Conservation (phyloP, 148 eudicot genomes). For the Chenopodium berlandieri region DNA sequence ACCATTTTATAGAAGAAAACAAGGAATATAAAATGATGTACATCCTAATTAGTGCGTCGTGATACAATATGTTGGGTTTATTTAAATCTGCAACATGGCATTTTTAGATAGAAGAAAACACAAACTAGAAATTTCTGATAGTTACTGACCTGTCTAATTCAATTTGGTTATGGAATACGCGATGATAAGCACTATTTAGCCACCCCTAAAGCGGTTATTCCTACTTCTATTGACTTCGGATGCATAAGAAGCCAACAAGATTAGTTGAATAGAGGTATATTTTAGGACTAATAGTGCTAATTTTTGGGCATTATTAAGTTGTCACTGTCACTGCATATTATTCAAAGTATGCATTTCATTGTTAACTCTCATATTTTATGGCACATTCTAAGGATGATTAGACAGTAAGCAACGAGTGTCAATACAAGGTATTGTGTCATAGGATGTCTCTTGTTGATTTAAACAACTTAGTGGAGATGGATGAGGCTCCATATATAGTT, state of each 20-base stretch:
- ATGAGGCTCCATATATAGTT: neutral
- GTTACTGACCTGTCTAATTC: neutral
- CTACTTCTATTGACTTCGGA: slow-evolving; percentile 18
- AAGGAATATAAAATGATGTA: neutral
- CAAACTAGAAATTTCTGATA: slow-evolving; percentile 4
- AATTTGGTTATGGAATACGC: slow-evolving; percentile 1
- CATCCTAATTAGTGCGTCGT: slow-evolving; percentile 1
- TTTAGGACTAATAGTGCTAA: neutral
- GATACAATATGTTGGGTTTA: slow-evolving; percentile 1
- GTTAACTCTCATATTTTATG: neutral
- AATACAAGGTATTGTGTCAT: neutral
- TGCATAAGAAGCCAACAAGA: slow-evolving; percentile 10
- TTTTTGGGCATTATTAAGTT: neutral
- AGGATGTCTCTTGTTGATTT: neutral
- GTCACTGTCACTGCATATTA: neutral
- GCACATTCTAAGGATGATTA: neutral
- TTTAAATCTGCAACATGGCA: neutral
- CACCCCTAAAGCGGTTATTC: neutral
- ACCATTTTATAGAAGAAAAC: slow-evolving; percentile 13
- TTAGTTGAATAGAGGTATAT: slow-evolving; percentile 1
- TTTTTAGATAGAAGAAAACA: neutral
- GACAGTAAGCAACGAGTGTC: neutral
- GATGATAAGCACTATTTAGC: neutral
- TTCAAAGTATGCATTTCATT: neutral
- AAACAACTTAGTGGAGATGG: neutral